Evolutionary conservation across 1,284 basidiomycete genomes (phyloP).

Genomic region (Tilletia setariae): DNA sequence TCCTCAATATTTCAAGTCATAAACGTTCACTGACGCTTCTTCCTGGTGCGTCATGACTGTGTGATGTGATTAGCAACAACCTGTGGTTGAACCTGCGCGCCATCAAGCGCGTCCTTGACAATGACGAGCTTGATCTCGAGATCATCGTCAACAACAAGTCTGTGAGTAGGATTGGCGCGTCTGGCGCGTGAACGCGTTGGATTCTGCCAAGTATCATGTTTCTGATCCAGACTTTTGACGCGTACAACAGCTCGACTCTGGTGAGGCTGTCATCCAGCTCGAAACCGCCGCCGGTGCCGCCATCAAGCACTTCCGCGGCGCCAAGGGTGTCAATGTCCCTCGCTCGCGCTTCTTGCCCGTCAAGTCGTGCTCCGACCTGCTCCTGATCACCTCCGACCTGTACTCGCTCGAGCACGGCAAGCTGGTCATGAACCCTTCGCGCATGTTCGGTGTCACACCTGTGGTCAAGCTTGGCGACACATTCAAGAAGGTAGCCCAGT

Average conservation of each 20-base stretch:
- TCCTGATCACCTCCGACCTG: slow-evolving; percentile 94
- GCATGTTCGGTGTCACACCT: slow-evolving; percentile 72
- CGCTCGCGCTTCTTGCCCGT: slow-evolving; percentile 96
- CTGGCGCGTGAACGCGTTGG: too few species aligned
- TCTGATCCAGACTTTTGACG: not conserved
- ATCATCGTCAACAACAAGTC: slow-evolving; percentile 87
- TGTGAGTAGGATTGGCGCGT: slow-evolving; percentile 49
- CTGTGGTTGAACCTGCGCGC: slow-evolving; percentile 88
- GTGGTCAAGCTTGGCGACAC: slow-evolving; percentile 92
- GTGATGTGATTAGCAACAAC: slow-evolving; percentile 77
- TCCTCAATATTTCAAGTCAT: not conserved
- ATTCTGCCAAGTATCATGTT: not conserved
- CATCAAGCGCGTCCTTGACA: slow-evolving; percentile 91
- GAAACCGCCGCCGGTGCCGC: slow-evolving; percentile 97
- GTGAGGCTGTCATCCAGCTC: slow-evolving; percentile 80
- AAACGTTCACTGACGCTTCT: slow-evolving; percentile 7
- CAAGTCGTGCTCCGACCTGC: slow-evolving; percentile 64
- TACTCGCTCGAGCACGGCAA: slow-evolving; percentile 94
- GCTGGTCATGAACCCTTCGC: slow-evolving; percentile 67
- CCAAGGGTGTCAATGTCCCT: slow-evolving; percentile 96
- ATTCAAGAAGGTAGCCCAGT: slow-evolving; percentile 80
- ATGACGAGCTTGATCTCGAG: slow-evolving; percentile 78
- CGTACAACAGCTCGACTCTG: slow-evolving; percentile 50
- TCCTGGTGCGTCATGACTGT: slow-evolving; percentile 1
- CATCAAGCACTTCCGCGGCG: slow-evolving; percentile 89